Evolutionary conservation across 352 stramenopile species (phyloP), one percentile per base, ranked within the genome.

Genomic region (Globisporangium orthogonon): DNA sequence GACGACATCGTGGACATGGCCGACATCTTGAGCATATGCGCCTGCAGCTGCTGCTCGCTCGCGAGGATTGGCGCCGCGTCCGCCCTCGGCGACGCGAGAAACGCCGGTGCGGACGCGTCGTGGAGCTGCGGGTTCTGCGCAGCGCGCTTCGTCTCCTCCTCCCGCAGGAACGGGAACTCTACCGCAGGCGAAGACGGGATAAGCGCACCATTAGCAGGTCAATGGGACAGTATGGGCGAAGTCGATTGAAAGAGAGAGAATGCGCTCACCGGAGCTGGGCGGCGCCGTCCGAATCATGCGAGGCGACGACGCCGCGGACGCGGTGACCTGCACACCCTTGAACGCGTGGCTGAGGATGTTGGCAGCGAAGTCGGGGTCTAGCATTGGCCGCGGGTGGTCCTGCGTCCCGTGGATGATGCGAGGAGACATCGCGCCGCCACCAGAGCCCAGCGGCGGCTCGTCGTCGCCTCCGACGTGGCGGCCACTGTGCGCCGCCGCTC

Each of bases 111-210:
- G 10, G 61, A 51, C 33, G 51, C 23, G 51, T 49, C 40, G 33
- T 37, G 17, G 17, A 40, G 29, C n/a, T 39, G 60, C 10, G 45
- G 14, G 4, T n/a, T 35, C 11, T 54, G 37, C 0, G 35, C n/a
- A 1, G 31, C 46, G 43, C 53, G 61, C 23, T 71, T 73, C 23
- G 37, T 43, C 23, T 86, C 72, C 50, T 90, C 77, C 28, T 85
- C 76, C 33, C 82, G 87, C 18, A 87, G 55, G 45, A 90, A 90
- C 3, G 77, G 76, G 47, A 78, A 88, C 31, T 90, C 80, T 87
- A 28, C 2, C 31, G 17, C 13, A 54, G 28, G 18, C 45, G 17
- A 11, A 49, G n/a, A 52, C 7, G 3, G 28, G 55, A 23, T 23
- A 1, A 23, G 23, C 23, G 23, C 23, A 23, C 23, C 23, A 23